Evolutionary conservation across 2,329 filamentous ascomycete species (phyloP).

Genomic region (Fragosphaeria purpurea): DNA sequence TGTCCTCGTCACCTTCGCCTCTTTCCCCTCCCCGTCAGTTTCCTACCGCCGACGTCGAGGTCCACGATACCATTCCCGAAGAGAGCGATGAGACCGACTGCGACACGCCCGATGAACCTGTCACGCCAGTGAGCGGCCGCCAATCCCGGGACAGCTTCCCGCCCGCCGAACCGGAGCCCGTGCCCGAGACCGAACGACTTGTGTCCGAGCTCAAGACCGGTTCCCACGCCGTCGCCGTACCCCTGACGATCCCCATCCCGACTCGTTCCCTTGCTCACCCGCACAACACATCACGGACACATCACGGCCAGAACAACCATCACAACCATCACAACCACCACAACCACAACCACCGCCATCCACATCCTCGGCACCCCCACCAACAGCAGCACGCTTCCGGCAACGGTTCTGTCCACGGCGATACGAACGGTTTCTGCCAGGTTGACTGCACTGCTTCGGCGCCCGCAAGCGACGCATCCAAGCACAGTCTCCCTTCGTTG

Average conservation of each 20-base stretch:
- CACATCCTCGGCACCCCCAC: not conserved
- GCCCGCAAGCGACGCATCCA: not conserved
- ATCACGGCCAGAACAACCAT: not conserved
- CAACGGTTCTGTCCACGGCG: not conserved
- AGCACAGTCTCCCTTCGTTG: not conserved
- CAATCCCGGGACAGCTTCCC: conserved; percentile 44
- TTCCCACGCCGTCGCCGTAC: conserved; percentile 13
- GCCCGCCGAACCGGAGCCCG: conserved; percentile 24
- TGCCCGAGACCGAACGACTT: not conserved
- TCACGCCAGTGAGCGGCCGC: conserved; percentile 49
- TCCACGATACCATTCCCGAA: conserved; percentile 44
- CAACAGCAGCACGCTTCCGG: not conserved
- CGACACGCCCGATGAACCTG: conserved; percentile 49
- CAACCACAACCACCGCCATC: not conserved
- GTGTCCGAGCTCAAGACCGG: conserved; percentile 2
- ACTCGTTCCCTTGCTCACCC: conserved; percentile 12
- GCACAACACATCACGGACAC: conserved; percentile 16
- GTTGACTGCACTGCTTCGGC: not conserved
- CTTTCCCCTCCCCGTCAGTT: conserved; percentile 37
- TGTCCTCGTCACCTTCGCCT: conserved; percentile 15
- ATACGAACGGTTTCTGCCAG: not conserved
- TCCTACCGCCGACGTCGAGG: conserved; percentile 30
- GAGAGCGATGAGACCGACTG: conserved; percentile 51
- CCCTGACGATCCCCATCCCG: conserved; percentile 3
- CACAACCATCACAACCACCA: conserved; percentile 14